phyloP scores from a whole-genome alignment of 2,329 filamentous ascomycete genomes.

The Lasiodiplodia theobromae region DNA sequence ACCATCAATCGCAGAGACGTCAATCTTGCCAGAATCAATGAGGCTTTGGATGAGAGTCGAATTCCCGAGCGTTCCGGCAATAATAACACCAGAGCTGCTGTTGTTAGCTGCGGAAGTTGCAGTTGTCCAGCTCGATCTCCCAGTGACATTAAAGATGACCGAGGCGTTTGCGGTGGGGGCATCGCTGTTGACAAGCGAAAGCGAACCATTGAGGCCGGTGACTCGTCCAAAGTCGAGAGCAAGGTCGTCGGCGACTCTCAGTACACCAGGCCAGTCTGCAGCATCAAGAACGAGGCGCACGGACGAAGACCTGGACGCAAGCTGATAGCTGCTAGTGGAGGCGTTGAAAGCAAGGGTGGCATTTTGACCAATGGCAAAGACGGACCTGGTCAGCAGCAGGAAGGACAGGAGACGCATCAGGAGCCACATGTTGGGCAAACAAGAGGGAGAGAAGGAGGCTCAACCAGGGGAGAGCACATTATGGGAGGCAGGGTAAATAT shows the following conservation, averaged over 20 bases:
- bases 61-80: conserved; percentile 72
- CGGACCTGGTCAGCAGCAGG: conserved; percentile 26
- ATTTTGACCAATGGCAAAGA: conserved; percentile 57
- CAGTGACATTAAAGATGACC: conserved; percentile 52
- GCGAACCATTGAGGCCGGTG: conserved; percentile 68
- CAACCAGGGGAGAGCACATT: not conserved
- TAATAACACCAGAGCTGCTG: conserved; percentile 57
- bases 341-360: conserved; percentile 56
- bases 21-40: conserved; percentile 62
- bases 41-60: conserved; percentile 68
- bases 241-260: conserved; percentile 72
- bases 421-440: conserved; percentile 7
- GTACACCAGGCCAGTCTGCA: conserved; percentile 70
- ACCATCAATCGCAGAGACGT: conserved; percentile 64
- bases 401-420: not conserved
- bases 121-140: conserved; percentile 45
- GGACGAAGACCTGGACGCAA: conserved; percentile 41
- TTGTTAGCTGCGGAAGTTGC: conserved; percentile 30
- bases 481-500: not conserved
- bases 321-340: conserved; percentile 43
- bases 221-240: conserved; percentile 74
- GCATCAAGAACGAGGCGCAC: conserved; percentile 45
- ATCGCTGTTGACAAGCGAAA: conserved; percentile 59
- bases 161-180: conserved; percentile 49
- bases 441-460: not conserved